Base-by-base conservation (phyloP, 805 yeast genomes). In the Yueomyces sp. region DNA sequence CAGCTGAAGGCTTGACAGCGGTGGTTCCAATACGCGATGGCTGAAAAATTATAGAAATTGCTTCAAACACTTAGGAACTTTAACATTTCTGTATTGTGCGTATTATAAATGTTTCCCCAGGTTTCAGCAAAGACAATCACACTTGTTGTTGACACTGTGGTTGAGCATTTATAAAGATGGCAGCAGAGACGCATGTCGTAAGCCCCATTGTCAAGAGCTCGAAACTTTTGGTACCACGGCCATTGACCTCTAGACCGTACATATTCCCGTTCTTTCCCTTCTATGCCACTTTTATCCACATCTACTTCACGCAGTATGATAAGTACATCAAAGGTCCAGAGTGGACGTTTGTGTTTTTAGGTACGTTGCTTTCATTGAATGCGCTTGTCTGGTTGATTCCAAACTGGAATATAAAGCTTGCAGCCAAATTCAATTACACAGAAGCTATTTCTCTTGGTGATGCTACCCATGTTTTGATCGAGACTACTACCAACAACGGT, bases 331-430 rank as follows among this genome's bases (percentile, higher is more conserved):
- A 74, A 39, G 96, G 96, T 28, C 73, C 81, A 40, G 98, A 90
- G 65, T 92, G 98, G 97, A 92, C 97, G 0, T 85, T 85, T 61
- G 92, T 90, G 36, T 88, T 77, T 56, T 67, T 86, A 28, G 81
- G 94, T 47, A 62, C 87, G 4, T 69, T 88, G 42, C 61, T 81
- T 36, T 77, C 95, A 2, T 47, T 82, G 46, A 94, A 90, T 58
- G 66, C 79, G 39, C 67, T 90, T 59, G 67, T 90, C 45, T 73
- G 87, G 81, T 74, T 90, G 60, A 75, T 86, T 76, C 96, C 97
- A n/a, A 81, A 82, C 55, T 90, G 98, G 98, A 86, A 79, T 58
- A 73, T 87, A 47, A 71, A 75, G 41, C 64, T 90, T 43, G 74
- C 77, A 47, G 74, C 85, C 34, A 61, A 63, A 3, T 86, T 90